Evolutionary conservation across 345 rosid genomes (phyloP).

Genomic region (Populus ilicifolia): DNA sequence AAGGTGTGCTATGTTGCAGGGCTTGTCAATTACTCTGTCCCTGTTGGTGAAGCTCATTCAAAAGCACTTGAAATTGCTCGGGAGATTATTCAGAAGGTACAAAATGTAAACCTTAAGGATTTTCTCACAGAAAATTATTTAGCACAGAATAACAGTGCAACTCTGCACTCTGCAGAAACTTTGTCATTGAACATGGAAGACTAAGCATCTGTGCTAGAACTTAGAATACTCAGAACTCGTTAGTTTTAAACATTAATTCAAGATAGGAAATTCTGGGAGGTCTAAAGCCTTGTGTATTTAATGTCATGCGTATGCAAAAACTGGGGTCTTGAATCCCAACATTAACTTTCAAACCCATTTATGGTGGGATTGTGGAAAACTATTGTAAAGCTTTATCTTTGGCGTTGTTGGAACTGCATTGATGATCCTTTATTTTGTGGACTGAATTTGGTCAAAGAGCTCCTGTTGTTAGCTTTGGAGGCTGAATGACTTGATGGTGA

Average conservation of each 20-base stretch:
- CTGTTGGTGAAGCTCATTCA: conserved; percentile 61
- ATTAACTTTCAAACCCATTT: background rate
- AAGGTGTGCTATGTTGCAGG: conserved; percentile 35
- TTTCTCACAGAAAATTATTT: background rate
- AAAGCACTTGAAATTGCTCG: conserved; percentile 84
- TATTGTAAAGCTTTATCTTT: background rate
- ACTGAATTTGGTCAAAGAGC: background rate
- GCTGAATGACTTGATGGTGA: background rate
- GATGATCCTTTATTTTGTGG: background rate
- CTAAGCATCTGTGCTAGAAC: background rate
- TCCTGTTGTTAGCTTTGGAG: background rate
- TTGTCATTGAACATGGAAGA: background rate
- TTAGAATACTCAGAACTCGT: background rate
- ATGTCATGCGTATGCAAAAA: background rate
- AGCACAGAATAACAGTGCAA: background rate
- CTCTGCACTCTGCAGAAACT: background rate
- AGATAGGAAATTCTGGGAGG: background rate
- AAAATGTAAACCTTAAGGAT: background rate
- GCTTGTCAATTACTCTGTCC: conserved; percentile 68
- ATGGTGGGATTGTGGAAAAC: background rate
- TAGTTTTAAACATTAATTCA: background rate
- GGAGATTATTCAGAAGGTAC: conserved; percentile 75
- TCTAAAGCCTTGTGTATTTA: background rate
- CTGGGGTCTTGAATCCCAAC: background rate
- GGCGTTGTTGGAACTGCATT: background rate